phyloP scores from a whole-genome alignment of 1,139 yeast genomes.

The Diutina neorugosa region DNA sequence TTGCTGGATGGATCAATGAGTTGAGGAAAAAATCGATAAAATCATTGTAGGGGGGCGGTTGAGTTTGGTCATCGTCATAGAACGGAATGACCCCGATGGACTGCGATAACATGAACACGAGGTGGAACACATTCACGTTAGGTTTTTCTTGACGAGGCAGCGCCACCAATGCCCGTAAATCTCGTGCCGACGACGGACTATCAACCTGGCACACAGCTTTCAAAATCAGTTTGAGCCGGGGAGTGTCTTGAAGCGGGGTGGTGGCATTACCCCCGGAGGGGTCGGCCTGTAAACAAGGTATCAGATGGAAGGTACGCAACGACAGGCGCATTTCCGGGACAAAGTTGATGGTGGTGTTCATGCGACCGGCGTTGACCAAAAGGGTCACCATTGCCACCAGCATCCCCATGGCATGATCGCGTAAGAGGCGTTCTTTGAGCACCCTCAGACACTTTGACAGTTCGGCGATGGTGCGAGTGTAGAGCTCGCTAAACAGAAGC shows the following conservation, averaged over 20 bases:
- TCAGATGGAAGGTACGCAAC: constrained; percentile 82
- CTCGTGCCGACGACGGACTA: constrained; percentile 33
- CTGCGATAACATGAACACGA: constrained; percentile 64
- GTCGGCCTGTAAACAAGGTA: constrained; percentile 75
- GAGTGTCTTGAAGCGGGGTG: constrained; percentile 88
- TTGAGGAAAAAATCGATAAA: constrained; percentile 60
- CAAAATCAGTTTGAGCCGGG: constrained; percentile 76
- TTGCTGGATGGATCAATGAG: constrained; percentile 37
- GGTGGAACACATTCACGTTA: constrained; percentile 47
- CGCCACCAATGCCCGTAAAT: constrained; percentile 35
- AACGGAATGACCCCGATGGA: constrained; percentile 38
- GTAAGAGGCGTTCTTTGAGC: constrained; percentile 60
- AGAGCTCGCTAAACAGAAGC: constrained; percentile 75
- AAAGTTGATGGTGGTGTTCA: constrained; percentile 91
- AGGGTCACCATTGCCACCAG: constrained; percentile 77
- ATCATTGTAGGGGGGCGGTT: constrained; percentile 11
- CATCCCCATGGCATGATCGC: constrained; percentile 50
- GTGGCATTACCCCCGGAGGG: constrained; percentile 30
- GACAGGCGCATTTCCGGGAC: constrained; percentile 97
- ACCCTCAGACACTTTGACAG: constrained; percentile 78
- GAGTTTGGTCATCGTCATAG: constrained; percentile 9
- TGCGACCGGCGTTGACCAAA: constrained; percentile 81
- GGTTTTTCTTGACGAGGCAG: constrained; percentile 29
- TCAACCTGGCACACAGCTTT: constrained; percentile 54
- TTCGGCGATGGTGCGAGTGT: constrained; percentile 70